Evolutionary conservation across 345 rosid species (phyloP).

Genomic region (Populus ilicifolia): DNA sequence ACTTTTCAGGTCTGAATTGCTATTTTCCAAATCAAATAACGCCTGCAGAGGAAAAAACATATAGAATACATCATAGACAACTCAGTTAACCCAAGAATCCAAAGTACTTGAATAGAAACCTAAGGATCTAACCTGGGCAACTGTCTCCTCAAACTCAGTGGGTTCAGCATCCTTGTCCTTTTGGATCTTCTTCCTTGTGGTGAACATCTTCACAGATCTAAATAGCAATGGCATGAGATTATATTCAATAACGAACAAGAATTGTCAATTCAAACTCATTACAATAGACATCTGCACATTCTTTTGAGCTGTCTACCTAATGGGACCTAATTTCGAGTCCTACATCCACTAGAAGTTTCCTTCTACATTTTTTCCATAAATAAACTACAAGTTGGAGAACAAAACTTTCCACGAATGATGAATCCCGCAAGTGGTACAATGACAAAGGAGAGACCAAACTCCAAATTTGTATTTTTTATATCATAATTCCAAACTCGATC

Average conservation of each 20-base stretch:
- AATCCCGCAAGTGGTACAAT: background rate
- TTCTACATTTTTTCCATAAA: background rate
- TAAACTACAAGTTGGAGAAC: background rate
- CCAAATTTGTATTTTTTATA: background rate
- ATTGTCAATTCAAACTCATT: background rate
- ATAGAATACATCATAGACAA: background rate
- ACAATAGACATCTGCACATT: background rate
- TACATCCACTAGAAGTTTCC: background rate
- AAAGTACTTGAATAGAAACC: background rate
- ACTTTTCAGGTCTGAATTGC: conserved; percentile 69
- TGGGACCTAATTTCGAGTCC: background rate
- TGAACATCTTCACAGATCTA: conserved; percentile 65
- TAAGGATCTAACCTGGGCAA: conserved; percentile 54
- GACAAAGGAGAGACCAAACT: background rate
- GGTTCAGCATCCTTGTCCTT: conserved; percentile 84
- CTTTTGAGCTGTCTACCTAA: background rate
- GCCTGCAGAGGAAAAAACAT: conserved; percentile 41
- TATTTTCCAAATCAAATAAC: conserved; percentile 68
- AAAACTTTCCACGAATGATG: background rate
- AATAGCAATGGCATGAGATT: background rate
- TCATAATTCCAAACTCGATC: background rate
- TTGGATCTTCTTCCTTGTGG: conserved; percentile 72
- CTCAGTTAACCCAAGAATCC: background rate
- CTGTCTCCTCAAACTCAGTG: conserved; percentile 79
- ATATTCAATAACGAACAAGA: background rate